A percentile compares a stretch with the other conserved stretches of the same genome.
Evolutionary conservation across 306 rosid genomes (phyloP).

Genomic region (Vigna unguiculata): DNA sequence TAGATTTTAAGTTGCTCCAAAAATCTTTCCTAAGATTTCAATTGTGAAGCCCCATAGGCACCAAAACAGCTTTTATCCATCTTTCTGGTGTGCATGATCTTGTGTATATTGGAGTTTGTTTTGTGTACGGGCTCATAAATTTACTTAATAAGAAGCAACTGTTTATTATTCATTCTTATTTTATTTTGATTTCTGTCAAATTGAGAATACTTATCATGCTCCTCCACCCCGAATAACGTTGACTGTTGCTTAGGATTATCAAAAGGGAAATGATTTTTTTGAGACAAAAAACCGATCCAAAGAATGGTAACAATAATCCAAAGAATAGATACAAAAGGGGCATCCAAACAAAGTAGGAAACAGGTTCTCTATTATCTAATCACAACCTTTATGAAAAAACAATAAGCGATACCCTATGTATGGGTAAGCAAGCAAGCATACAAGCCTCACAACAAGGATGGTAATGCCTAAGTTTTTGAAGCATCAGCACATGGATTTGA

Average conservation of each 20-base stretch:
- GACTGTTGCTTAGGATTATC: slow-evolving; percentile 41
- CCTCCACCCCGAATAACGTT: background rate
- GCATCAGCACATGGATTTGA: slow-evolving; percentile 54
- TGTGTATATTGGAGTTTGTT: slow-evolving; percentile 19
- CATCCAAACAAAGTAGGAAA: slow-evolving; percentile 56
- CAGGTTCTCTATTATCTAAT: slow-evolving; percentile 44
- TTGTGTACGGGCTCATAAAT: slow-evolving; percentile 22
- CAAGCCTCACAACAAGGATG: slow-evolving; percentile 45
- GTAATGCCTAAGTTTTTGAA: slow-evolving; percentile 32
- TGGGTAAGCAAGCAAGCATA: slow-evolving; percentile 50
- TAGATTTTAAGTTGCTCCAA: slow-evolving; percentile 43
- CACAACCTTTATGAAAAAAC: slow-evolving; percentile 48
- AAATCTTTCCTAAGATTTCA: background rate
- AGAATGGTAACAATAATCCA: slow-evolving; percentile 28
- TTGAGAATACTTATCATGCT: background rate
- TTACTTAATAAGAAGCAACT: slow-evolving; percentile 35
- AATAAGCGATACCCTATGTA: slow-evolving; percentile 46
- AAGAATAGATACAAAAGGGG: slow-evolving; percentile 47
- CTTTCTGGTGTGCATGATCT: slow-evolving; percentile 9
- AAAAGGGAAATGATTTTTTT: slow-evolving; percentile 44
- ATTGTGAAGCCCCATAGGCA: background rate
- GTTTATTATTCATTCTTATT: slow-evolving; percentile 17
- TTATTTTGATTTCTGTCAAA: background rate
- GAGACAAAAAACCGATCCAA: slow-evolving; percentile 44
- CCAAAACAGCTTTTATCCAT: slow-evolving; percentile 23